Conservation (phyloP, 2,329 filamentous ascomycete genomes). For the Emericellopsis cladophorae region DNA sequence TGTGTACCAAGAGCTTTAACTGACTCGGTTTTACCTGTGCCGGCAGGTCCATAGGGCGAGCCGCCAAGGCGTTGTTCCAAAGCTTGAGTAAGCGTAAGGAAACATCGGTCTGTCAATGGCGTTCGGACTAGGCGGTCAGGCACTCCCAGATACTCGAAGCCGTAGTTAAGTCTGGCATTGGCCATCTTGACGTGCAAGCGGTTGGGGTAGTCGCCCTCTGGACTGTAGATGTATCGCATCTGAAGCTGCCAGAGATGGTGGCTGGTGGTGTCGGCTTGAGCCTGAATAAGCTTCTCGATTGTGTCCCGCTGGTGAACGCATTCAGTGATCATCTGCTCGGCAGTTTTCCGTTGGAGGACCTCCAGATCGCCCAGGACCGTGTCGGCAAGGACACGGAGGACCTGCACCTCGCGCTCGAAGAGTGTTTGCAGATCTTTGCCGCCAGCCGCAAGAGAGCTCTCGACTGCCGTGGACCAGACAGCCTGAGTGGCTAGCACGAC, state of each 20-base stretch:
- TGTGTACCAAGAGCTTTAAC: slow-evolving; percentile 96
- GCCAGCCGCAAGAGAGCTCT: slow-evolving; percentile 60
- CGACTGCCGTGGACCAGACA: slow-evolving; percentile 83
- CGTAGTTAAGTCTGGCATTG: slow-evolving; percentile 88
- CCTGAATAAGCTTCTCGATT: slow-evolving; percentile 72
- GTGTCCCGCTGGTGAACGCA: slow-evolving; percentile 95
- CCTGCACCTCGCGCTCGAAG: slow-evolving; percentile 71
- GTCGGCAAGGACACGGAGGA: slow-evolving; percentile 74
- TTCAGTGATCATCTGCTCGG: slow-evolving; percentile 96
- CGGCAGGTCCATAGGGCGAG: slow-evolving; percentile 92
- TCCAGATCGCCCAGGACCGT: slow-evolving; percentile 86
- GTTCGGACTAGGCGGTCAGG: slow-evolving; percentile 93
- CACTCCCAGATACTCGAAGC: slow-evolving; percentile 95
- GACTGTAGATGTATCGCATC: slow-evolving; percentile 88
- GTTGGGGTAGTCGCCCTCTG: slow-evolving; percentile 69
- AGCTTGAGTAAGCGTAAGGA: slow-evolving; percentile 92
- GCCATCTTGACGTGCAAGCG: slow-evolving; percentile 92
- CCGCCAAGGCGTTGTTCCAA: slow-evolving; percentile 90
- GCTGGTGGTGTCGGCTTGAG: slow-evolving; percentile 59
- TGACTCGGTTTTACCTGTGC: slow-evolving; percentile 97
- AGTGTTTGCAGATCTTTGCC: slow-evolving; percentile 57
- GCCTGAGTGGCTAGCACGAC: slow-evolving; percentile 90
- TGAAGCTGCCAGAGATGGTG: slow-evolving; percentile 91
- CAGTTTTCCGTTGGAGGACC: slow-evolving; percentile 83
- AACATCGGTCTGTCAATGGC: slow-evolving; percentile 93